Evolutionary conservation across 2,329 filamentous ascomycete genomes (phyloP), one percentile per base, ranked within the genome.

Genomic region (Talaromyces funiculosus): DNA sequence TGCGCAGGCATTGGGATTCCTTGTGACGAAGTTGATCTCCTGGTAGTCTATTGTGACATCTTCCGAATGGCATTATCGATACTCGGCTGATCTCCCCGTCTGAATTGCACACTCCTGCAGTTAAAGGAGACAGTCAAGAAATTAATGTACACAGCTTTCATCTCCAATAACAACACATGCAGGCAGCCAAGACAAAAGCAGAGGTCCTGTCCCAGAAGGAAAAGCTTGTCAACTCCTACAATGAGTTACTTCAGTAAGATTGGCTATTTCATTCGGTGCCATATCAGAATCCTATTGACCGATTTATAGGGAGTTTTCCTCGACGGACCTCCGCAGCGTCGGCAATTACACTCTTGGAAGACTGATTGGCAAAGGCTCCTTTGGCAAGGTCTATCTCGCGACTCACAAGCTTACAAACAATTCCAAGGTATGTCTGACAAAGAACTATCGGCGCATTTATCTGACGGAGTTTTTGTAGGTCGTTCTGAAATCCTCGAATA

Each of bases 401-500:
- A 86, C 88, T 49, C 94, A 99, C 77, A 97, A 97, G 76, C 90
- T 99, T 75, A 97, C 91, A 71, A 97, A 97, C 86, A 93, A 92
- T 71, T 96, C 92, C 72, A 97, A 97, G 86, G 92, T 93, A 71
- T 42, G 64, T 24, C 22, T 38, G 12, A 29, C 12, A 57, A 16
- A 20, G 16, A 14, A 4, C 26, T 22, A 43, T 22, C 31, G 49
- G 24, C 35, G 33, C 31, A 35, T 49, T 57, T 61, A 35, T 56
- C 45, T 59, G 31, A 62, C 64, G 55, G 31, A 51, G 62, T 47
- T 4, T 38, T 10, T 56, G 12, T 73, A 96, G 90, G 94, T 99
- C 68, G 94, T 99, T 37, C 90, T 99, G 77, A 99, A 99, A 78
- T 97, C 92, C 63, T 94, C 94, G 64, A 93, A 94, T 73, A 97